A percentile compares a stretch with the other conserved stretches of the same genome.
Conservation (phyloP, 805 yeast genomes). For the Candida ulmi region DNA sequence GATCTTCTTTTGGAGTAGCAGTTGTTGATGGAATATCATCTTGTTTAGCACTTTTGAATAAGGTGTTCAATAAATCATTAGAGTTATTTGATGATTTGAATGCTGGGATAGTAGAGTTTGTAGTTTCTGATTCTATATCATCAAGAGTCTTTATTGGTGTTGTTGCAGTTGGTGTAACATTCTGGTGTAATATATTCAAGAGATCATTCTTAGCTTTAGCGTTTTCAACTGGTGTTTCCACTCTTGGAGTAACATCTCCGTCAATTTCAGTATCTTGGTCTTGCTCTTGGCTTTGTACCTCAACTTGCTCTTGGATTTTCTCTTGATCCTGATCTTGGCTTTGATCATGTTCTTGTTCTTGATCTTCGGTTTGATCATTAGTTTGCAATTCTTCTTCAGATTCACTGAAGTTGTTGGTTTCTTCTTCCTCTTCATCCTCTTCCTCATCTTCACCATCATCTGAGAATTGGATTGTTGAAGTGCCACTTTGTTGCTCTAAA, state of each 20-base stretch:
- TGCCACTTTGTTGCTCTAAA: conserved; percentile 7
- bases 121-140: conserved; percentile 5
- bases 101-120: background rate
- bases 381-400: background rate
- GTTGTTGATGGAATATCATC: background rate
- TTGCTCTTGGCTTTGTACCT: too few relatives aligned
- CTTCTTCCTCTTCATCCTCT: conserved; percentile 3
- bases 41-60: background rate
- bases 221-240: background rate
- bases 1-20: conserved; percentile 1
- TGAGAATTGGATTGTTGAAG: conserved; percentile 18
- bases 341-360: too few relatives aligned
- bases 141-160: conserved; percentile 3
- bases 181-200: conserved; percentile 4
- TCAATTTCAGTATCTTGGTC: background rate
- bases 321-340: too few relatives aligned
- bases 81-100: background rate
- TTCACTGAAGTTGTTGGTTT: background rate
- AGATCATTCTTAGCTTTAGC: conserved; percentile 4
- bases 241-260: background rate
- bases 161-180: background rate
- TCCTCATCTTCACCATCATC: conserved; percentile 12
- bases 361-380: too few relatives aligned
- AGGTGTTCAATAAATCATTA: conserved; percentile 2
- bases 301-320: too few relatives aligned